phyloP scores from a whole-genome alignment of 1,139 yeast genomes.

The Torulaspora globosa region DNA sequence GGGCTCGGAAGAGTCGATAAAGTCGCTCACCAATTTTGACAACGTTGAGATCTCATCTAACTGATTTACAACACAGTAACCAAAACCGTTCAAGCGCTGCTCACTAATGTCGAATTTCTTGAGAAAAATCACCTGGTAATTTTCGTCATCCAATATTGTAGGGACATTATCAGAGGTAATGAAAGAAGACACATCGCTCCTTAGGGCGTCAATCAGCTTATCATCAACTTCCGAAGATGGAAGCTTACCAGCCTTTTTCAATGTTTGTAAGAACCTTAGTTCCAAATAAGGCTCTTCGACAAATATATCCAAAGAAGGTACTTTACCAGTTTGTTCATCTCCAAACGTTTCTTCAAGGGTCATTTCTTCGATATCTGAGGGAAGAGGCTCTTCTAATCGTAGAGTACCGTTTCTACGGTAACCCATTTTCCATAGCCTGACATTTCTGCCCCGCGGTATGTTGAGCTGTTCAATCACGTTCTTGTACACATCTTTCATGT shows the following conservation, averaged over 20 bases:
- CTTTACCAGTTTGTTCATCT: conserved; percentile 28
- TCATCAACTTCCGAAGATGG: conserved; percentile 16
- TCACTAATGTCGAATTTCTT: conserved; percentile 62
- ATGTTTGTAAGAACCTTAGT: conserved; percentile 19
- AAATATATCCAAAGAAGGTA: conserved; percentile 28
- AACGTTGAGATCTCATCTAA: conserved; percentile 47
- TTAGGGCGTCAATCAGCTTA: conserved; percentile 22
- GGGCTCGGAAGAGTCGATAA: conserved; percentile 40
- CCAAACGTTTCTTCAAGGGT: conserved; percentile 46
- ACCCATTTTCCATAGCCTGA: conserved; percentile 62
- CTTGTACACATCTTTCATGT: conserved; percentile 49
- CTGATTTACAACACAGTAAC: conserved; percentile 56
- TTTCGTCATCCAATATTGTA: conserved; percentile 31
- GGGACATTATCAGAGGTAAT: conserved; percentile 14
- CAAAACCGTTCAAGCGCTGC: conserved; percentile 57
- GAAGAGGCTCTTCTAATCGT: conserved; percentile 56
- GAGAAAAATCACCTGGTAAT: conserved; percentile 51
- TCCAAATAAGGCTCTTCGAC: conserved; percentile 37
- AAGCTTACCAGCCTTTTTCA: conserved; percentile 17
- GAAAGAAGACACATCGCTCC: conserved; percentile 19
- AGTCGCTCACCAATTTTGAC: conserved; percentile 46
- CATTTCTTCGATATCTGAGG: conserved; percentile 36
- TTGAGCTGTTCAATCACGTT: conserved; percentile 48
- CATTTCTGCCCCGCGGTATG: conserved; percentile 38
- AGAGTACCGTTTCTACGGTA: conserved; percentile 72